A percentile compares a stretch with the other conserved stretches of the same genome.
Evolutionary conservation across 2,329 filamentous ascomycete genomes (phyloP).

Genomic region (Ophiosphaerella herpotricha): DNA sequence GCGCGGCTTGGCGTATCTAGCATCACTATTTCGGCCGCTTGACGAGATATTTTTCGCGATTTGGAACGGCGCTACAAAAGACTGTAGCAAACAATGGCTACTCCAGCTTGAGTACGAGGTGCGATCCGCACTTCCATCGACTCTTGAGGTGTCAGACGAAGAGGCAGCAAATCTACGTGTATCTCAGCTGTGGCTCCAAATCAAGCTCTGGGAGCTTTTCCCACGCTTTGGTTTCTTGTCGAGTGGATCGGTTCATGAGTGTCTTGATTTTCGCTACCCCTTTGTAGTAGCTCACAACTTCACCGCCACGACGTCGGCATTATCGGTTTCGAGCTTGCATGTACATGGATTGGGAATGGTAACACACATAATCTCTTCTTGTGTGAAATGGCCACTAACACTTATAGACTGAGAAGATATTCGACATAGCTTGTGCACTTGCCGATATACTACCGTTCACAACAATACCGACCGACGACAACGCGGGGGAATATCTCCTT

Average conservation of each 20-base stretch:
- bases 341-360: conserved; percentile 39
- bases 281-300: conserved; percentile 67
- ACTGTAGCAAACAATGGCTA: conserved; percentile 63
- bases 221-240: conserved; percentile 60
- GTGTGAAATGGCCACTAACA: conserved; percentile 6
- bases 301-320: conserved; percentile 46
- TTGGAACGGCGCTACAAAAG: conserved; percentile 68
- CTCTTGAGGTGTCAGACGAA: conserved; percentile 57
- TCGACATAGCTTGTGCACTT: conserved; percentile 37
- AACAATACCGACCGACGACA: conserved; percentile 11
- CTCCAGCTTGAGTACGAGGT: conserved; percentile 66
- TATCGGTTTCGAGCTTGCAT: conserved; percentile 28
- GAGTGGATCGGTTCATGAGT: conserved; percentile 53
- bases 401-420: conserved; percentile 32
- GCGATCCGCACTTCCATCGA: conserved; percentile 58
- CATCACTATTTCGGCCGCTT: conserved; percentile 68
- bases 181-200: conserved; percentile 70
- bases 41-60: conserved; percentile 66
- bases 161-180: conserved; percentile 61
- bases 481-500: conserved; percentile 23
- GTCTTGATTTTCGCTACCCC: conserved; percentile 66
- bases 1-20: conserved; percentile 59
- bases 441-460: conserved; percentile 34
- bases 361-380: background rate
- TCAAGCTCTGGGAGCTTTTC: conserved; percentile 65